A percentile compares a stretch with the other conserved stretches of the same genome.
Conservation (phyloP, 148 eudicot species). For the Rhododendron vialii region DNA sequence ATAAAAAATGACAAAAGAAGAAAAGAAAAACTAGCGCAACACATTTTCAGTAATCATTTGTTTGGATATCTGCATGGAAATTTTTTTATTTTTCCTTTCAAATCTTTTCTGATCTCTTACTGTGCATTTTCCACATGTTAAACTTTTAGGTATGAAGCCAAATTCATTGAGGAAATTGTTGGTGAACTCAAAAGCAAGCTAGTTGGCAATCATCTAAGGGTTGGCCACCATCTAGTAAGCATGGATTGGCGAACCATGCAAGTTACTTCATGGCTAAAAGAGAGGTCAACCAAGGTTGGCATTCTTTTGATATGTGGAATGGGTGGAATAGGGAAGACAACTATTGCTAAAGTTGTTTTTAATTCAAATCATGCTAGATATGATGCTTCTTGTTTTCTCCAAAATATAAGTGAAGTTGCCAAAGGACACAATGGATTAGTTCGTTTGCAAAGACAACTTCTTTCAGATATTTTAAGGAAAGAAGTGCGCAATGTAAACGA, state of each 20-base stretch:
- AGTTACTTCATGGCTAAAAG: neutral
- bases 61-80: too few relatives aligned
- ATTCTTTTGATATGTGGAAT: neutral
- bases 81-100: too few relatives aligned
- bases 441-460: neutral
- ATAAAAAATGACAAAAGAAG: too few relatives aligned
- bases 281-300: neutral
- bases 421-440: neutral
- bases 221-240: neutral
- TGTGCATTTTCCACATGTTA: too few relatives aligned
- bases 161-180: neutral
- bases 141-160: neutral
- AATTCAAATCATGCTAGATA: neutral
- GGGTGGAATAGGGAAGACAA: neutral
- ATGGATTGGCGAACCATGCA: neutral
- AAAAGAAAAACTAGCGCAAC: too few relatives aligned
- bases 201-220: neutral
- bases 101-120: too few relatives aligned
- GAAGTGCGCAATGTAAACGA: neutral
- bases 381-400: neutral
- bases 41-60: too few relatives aligned
- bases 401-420: neutral
- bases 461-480: neutral
- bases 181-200: neutral
- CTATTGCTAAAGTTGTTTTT: neutral